These are phyloP conservation scores for Pilaira anomala DNA, from an alignment of 192 early-diverging fungal genomes.

Conservation along the genomic window DNA sequence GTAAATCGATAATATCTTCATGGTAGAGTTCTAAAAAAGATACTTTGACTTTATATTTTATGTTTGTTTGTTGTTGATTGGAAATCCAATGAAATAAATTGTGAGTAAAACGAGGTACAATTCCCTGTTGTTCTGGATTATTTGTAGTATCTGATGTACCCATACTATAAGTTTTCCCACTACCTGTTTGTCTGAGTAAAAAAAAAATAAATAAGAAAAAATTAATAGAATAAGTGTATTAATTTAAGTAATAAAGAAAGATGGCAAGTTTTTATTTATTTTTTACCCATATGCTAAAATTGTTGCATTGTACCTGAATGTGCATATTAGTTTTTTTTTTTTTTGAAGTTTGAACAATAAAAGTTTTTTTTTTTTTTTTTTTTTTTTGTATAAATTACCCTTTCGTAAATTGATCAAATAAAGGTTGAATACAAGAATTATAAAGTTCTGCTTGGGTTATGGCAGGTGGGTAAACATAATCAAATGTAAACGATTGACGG, in stretches of 20 bases:
- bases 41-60: slow-evolving; percentile 51
- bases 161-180: slow-evolving; percentile 95
- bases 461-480: slow-evolving; percentile 62
- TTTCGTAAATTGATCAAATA: slow-evolving; percentile 66
- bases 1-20: slow-evolving; percentile 87
- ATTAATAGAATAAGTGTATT: no score
- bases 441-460: slow-evolving; percentile 57
- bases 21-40: slow-evolving; percentile 98
- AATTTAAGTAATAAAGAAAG: no score
- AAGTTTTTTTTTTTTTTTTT: slow-evolving; percentile 3
- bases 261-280: no score
- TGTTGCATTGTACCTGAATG: slow-evolving; percentile 81
- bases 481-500: slow-evolving; percentile 61
- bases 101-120: slow-evolving; percentile 66
- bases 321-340: slow-evolving; percentile 3
- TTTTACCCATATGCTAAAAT: slow-evolving; percentile 80
- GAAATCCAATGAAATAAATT: slow-evolving; percentile 50
- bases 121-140: slow-evolving; percentile 40
- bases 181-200: slow-evolving; percentile 69
- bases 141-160: slow-evolving; percentile 54
- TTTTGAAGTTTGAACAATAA: background rate
- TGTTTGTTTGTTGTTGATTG: slow-evolving; percentile 24
- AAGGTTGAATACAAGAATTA: slow-evolving; percentile 51
- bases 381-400: slow-evolving; percentile 46
- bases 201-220: background rate